These are phyloP conservation scores for Eucalyptus regnans DNA, from an alignment of 345 rosid species.

Conservation along the genomic window DNA sequence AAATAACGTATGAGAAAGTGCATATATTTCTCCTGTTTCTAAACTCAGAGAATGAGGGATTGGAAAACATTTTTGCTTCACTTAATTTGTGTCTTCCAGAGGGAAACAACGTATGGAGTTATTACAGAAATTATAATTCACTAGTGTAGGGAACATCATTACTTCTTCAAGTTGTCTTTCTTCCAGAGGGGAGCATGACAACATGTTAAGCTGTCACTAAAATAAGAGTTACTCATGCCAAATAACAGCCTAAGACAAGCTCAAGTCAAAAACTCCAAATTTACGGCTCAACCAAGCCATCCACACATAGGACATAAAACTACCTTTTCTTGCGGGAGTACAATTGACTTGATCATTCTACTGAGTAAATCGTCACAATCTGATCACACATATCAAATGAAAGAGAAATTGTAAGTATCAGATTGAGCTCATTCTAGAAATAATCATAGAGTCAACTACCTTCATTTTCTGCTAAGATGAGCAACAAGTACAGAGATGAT, in stretches of 20 bases:
- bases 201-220: background rate
- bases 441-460: constrained; percentile 16
- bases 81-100: background rate
- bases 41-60: background rate
- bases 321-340: constrained; percentile 22
- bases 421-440: background rate
- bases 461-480: constrained; percentile 34
- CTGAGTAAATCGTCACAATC: constrained; percentile 19
- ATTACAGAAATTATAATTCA: background rate
- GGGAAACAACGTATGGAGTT: background rate
- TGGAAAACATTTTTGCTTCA: background rate
- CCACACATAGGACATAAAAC: background rate
- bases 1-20: background rate
- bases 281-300: background rate
- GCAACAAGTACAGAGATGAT: constrained; percentile 36
- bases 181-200: background rate
- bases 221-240: background rate
- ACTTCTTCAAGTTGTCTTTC: background rate
- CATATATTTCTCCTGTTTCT: background rate
- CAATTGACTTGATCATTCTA: constrained; percentile 6
- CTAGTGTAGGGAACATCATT: background rate
- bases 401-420: background rate
- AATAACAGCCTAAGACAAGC: background rate
- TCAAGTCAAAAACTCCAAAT: background rate
- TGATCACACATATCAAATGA: constrained; percentile 1